Evolutionary conservation across 371 early-diverging fungal genomes (phyloP).

Genomic region (Syncephalastrum sp.): DNA sequence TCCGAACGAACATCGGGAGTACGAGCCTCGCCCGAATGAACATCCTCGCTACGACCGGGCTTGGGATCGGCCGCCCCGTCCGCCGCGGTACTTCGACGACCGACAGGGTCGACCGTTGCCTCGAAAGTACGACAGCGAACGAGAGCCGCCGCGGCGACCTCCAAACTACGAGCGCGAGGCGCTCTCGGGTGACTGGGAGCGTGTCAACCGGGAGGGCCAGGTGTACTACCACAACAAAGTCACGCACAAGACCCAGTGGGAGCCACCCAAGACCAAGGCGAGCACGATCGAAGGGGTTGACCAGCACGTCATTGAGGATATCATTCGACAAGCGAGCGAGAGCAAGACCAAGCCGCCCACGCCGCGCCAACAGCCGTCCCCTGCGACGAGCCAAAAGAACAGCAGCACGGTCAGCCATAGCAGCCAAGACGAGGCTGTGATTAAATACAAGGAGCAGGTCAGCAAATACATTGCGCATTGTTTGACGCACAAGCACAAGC

Average conservation of each 20-base stretch:
- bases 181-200: too few species aligned
- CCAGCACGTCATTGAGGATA: conserved; percentile 7
- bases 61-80: too few species aligned
- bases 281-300: conserved; percentile 40
- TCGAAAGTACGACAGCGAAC: background rate
- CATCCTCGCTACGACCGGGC: too few species aligned
- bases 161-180: background rate
- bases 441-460: conserved; percentile 31
- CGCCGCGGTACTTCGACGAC: too few species aligned
- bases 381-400: conserved; percentile 16
- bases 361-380: conserved; percentile 13
- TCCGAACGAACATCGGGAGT: too few species aligned
- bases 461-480: conserved; percentile 40
- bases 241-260: conserved; percentile 38
- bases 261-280: conserved; percentile 27
- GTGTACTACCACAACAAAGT: conserved; percentile 38
- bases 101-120: background rate
- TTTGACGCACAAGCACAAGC: conserved; percentile 27
- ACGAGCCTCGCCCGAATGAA: too few species aligned
- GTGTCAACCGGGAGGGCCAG: too few species aligned
- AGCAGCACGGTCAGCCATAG: background rate
- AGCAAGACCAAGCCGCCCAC: too few species aligned
- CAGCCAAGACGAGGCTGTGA: background rate
- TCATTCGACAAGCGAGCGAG: too few species aligned
- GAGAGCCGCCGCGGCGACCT: too few species aligned